A percentile compares a stretch with the other conserved stretches of the same genome.
Evolutionary conservation across 2,329 filamentous ascomycete genomes (phyloP).

Genomic region (Claviceps sp.): DNA sequence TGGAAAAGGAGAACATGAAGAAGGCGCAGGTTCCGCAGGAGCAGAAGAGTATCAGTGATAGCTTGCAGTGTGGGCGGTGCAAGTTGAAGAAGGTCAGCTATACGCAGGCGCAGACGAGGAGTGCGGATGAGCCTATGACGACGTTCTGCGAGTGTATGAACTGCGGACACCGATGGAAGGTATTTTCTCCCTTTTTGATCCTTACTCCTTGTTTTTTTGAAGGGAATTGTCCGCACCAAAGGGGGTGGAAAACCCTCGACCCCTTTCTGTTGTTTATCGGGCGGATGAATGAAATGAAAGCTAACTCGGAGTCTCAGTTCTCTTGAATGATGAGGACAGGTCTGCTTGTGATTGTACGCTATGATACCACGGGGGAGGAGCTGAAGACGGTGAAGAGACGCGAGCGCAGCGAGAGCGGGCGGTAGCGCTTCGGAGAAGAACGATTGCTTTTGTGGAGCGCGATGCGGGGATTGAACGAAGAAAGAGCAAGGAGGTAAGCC

Average conservation of each 20-base stretch:
- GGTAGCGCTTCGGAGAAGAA: neutral
- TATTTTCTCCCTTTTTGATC: constrained; percentile 22
- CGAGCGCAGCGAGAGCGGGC: neutral
- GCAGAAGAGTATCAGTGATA: constrained; percentile 80
- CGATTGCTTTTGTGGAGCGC: neutral
- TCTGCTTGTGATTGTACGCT: neutral
- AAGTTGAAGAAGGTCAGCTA: constrained; percentile 91
- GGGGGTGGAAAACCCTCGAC: no score
- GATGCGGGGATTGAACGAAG: neutral
- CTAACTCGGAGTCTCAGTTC: neutral
- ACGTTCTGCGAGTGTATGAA: constrained; percentile 61
- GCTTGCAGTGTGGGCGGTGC: constrained; percentile 82
- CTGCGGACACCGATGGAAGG: constrained; percentile 62
- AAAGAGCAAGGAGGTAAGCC: no score
- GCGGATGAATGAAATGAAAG: neutral
- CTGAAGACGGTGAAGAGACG: no score
- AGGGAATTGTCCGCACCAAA: no score
- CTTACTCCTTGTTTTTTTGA: neutral
- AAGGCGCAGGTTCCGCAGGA: constrained; percentile 89
- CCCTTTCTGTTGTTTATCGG: neutral
- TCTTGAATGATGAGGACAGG: neutral
- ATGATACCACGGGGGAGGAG: neutral
- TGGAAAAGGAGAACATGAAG: constrained; percentile 90
- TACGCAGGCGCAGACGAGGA: constrained; percentile 87
- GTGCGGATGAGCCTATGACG: constrained; percentile 87